phyloP scores from a whole-genome alignment of 106 monocot genomes.

The Allium sativum region DNA sequence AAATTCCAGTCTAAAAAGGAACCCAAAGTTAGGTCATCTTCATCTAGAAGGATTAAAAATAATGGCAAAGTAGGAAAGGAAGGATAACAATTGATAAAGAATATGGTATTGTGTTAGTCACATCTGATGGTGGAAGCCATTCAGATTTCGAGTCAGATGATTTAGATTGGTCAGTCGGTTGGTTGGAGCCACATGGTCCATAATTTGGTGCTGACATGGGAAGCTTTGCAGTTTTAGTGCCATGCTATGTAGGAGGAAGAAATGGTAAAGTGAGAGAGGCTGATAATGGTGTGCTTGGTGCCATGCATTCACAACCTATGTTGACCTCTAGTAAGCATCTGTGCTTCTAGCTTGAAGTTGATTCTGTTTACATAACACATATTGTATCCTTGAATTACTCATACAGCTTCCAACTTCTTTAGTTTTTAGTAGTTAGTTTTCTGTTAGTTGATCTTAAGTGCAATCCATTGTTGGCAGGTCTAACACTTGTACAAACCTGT shows the following conservation, averaged over 20 bases:
- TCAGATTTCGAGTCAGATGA: conserved; percentile 77
- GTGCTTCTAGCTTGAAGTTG: neutral
- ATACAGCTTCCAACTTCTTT: neutral
- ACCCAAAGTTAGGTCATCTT: conserved; percentile 5
- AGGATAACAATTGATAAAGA: conserved; percentile 51
- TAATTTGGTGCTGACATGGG: conserved; percentile 43
- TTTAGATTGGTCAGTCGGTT: conserved; percentile 88
- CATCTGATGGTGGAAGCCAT: conserved; percentile 54
- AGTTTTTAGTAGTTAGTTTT: neutral
- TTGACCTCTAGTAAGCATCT: conserved; percentile 27
- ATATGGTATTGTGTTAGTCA: conserved; percentile 60
- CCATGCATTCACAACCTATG: neutral
- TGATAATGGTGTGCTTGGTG: conserved; percentile 15
- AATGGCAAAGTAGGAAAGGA: conserved; percentile 32
- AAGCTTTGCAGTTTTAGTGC: conserved; percentile 77
- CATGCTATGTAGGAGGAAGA: conserved; percentile 47
- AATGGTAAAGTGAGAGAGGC: conserved; percentile 9
- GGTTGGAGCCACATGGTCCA: conserved; percentile 64
- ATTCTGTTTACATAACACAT: neutral
- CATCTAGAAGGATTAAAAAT: conserved; percentile 23
- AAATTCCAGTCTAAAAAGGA: conserved; percentile 17
- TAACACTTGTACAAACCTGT: too few relatives aligned
- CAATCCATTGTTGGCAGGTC: neutral
- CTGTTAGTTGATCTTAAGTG: neutral
- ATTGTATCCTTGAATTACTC: neutral